These are phyloP conservation scores for Aspergillus jensenii DNA, from an alignment of 2,329 filamentous ascomycete genomes.

Conservation along the genomic window DNA sequence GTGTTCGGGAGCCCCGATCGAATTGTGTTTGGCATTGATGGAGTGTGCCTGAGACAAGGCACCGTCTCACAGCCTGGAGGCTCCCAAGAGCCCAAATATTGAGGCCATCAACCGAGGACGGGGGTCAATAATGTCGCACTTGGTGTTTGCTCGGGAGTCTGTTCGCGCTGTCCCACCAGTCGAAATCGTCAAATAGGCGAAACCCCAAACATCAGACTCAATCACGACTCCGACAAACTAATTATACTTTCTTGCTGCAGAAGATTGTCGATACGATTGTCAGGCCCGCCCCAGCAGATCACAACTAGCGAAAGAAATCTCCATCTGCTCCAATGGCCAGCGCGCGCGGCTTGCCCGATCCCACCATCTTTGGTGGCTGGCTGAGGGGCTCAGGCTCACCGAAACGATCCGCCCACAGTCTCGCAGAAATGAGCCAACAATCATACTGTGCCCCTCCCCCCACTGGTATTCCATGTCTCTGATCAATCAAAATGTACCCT, in stretches of 20 bases:
- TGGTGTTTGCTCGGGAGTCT: neutral
- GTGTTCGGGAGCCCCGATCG: neutral
- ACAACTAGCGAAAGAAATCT: neutral
- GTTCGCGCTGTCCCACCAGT: neutral
- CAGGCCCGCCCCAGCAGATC: constrained; percentile 1
- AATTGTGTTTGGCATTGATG: neutral
- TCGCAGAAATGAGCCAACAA: neutral
- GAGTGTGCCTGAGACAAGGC: neutral
- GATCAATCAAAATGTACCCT: neutral
- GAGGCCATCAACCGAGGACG: neutral
- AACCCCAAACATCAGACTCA: neutral
- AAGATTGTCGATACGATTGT: constrained; percentile 12
- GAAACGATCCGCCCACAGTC: neutral
- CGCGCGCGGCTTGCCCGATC: too few relatives aligned
- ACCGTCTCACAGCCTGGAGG: neutral
- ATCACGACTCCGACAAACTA: neutral
- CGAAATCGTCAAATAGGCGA: neutral
- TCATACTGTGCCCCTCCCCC: neutral
- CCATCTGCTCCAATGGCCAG: neutral
- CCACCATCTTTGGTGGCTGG: constrained; percentile 3
- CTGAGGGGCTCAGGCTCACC: constrained; percentile 9
- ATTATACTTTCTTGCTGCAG: constrained; percentile 1
- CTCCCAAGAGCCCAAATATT: neutral
- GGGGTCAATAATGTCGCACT: neutral
- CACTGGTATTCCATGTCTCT: neutral